Evolutionary conservation across 768 basidiomycete species (phyloP).

Genomic region (Tricholoma terreum): DNA sequence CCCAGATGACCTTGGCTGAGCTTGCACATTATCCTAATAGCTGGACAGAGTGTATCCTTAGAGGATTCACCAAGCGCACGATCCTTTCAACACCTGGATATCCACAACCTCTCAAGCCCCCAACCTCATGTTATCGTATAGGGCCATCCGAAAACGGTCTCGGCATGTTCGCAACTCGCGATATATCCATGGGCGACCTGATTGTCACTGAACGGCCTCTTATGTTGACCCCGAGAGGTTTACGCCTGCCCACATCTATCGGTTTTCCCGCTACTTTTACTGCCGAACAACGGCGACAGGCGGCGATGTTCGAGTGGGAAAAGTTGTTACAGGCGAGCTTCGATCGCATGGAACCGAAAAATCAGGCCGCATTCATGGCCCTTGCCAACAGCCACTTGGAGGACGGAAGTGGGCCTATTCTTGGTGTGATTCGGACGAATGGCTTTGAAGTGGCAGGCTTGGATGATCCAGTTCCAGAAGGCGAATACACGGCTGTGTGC

Average conservation of each 20-base stretch:
- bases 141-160: conserved; percentile 13
- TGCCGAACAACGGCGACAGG: conserved; percentile 3
- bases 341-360: conserved; percentile 21
- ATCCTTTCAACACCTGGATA: conserved; percentile 12
- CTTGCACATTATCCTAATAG: conserved; percentile 6
- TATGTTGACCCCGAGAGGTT: conserved; percentile 14
- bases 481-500: conserved; percentile 25
- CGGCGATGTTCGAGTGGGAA: conserved; percentile 18
- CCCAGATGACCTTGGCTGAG: not conserved
- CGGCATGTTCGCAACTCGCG: conserved; percentile 21
- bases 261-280: conserved; percentile 6
- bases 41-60: conserved; percentile 16
- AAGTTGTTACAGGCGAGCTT: conserved; percentile 19
- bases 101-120: conserved; percentile 10
- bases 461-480: conserved; percentile 15
- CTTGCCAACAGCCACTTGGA: conserved; percentile 29
- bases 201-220: conserved; percentile 21
- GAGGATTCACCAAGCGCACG: conserved; percentile 2
- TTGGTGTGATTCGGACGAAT: conserved; percentile 35
- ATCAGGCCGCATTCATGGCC: conserved; percentile 26
- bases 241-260: conserved; percentile 14
- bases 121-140: conserved; percentile 10
- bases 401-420: conserved; percentile 32
- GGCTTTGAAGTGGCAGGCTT: conserved; percentile 21
- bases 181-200: conserved; percentile 20